phyloP scores from a whole-genome alignment of 768 basidiomycete genomes.

The Rhodotorula taiwanensis region DNA sequence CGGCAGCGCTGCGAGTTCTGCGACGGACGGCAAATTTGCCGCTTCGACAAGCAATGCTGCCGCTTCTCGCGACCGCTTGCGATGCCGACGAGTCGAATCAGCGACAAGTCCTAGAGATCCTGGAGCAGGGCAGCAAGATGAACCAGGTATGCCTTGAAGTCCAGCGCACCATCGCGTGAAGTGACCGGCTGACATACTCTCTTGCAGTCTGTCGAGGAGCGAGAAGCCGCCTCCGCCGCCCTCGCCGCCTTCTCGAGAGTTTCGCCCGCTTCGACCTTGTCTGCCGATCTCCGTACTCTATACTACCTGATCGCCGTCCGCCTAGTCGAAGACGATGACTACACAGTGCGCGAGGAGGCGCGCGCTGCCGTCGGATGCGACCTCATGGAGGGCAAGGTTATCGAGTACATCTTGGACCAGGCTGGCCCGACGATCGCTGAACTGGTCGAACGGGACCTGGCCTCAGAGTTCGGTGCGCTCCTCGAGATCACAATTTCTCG shows the following conservation, averaged over 20 bases:
- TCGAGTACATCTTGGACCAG: constrained; percentile 1
- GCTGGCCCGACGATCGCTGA: neutral
- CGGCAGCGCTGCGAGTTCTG: neutral
- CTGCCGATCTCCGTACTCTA: neutral
- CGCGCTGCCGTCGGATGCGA: neutral
- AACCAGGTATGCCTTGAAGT: constrained; percentile 13
- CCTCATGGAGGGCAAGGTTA: constrained; percentile 15
- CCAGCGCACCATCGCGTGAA: no score
- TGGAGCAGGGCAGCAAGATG: neutral
- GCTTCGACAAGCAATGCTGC: constrained; percentile 25
- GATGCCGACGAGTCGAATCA: neutral
- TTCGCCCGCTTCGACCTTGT: neutral
- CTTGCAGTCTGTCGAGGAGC: constrained; percentile 22
- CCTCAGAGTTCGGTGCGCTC: neutral
- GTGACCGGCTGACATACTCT: neutral
- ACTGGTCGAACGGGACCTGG: neutral
- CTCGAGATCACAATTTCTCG: neutral
- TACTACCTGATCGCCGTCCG: constrained; percentile 6
- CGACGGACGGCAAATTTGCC: constrained; percentile 14
- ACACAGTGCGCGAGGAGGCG: constrained; percentile 18
- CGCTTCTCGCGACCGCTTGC: constrained; percentile 9
- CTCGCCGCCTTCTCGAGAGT: constrained; percentile 1
- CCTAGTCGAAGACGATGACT: constrained; percentile 34
- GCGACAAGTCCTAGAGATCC: neutral
- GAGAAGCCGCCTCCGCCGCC: constrained; percentile 25